Conservation (phyloP, 371 early-diverging fungal species). For the Mortierella sp. region DNA sequence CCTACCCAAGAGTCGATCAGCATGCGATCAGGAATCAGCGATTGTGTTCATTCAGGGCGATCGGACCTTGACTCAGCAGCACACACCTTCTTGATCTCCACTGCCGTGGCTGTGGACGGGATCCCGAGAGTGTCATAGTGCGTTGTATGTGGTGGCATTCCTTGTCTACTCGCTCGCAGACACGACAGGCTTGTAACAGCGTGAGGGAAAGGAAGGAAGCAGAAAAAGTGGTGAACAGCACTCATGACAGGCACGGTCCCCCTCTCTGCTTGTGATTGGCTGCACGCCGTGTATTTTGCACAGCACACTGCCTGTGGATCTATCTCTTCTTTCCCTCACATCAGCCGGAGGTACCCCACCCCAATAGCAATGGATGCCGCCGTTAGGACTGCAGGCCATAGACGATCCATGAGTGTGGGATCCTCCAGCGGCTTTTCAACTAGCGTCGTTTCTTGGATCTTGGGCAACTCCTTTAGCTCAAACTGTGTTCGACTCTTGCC, state of each 20-base stretch:
- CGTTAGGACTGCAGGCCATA: constrained; percentile 17
- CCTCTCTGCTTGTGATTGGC: too few relatives aligned
- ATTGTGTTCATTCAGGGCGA: too few relatives aligned
- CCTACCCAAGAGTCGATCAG: constrained; percentile 54
- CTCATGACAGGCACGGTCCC: too few relatives aligned
- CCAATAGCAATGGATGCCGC: constrained; percentile 15
- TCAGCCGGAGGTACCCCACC: neutral
- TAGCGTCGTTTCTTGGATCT: neutral
- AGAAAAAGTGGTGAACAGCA: too few relatives aligned
- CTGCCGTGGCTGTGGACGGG: constrained; percentile 75
- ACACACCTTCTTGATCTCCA: constrained; percentile 77
- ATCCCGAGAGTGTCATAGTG: constrained; percentile 92
- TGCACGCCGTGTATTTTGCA: too few relatives aligned
- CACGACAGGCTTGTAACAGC: too few relatives aligned
- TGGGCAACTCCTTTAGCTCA: neutral
- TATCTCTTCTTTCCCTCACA: too few relatives aligned
- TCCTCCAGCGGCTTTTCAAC: neutral
- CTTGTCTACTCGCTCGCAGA: too few relatives aligned
- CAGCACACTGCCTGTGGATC: too few relatives aligned
- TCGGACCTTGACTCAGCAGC: neutral
- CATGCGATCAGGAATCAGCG: too few relatives aligned
- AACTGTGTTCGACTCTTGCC: neutral
- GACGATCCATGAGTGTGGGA: neutral
- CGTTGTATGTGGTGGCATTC: constrained; percentile 55
- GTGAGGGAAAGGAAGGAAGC: too few relatives aligned